phyloP scores from a whole-genome alignment of 2,329 filamentous ascomycete species.

The Penicillium sp. region DNA sequence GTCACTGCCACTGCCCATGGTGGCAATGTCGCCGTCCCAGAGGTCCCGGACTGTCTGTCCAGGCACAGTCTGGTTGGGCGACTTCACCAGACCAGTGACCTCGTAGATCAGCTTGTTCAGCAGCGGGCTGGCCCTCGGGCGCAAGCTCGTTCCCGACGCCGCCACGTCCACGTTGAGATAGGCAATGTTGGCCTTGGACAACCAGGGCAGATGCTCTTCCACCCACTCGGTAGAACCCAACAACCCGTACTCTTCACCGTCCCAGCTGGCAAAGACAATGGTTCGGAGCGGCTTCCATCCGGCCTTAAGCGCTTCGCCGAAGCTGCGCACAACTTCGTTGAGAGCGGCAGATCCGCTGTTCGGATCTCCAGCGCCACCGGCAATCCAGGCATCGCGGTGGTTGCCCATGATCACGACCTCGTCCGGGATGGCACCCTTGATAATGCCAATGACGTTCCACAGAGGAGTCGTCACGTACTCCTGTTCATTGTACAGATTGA shows the following conservation, averaged over 20 bases:
- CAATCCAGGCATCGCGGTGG: constrained; percentile 82
- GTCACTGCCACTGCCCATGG: constrained; percentile 65
- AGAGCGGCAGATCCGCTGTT: constrained; percentile 72
- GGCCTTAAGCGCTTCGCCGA: constrained; percentile 59
- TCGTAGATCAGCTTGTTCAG: constrained; percentile 65
- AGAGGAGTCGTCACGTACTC: constrained; percentile 71
- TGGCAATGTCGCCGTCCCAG: constrained; percentile 54
- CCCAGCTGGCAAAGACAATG: constrained; percentile 82
- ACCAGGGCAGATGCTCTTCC: constrained; percentile 77
- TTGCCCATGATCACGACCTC: constrained; percentile 88
- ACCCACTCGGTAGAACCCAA: constrained; percentile 88
- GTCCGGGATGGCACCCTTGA: constrained; percentile 76
- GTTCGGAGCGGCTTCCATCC: constrained; percentile 83
- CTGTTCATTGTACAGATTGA: constrained; percentile 70
- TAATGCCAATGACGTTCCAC: constrained; percentile 85
- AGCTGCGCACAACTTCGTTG: constrained; percentile 68
- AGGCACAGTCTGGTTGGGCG: constrained; percentile 64
- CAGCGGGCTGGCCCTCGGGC: constrained; percentile 61
- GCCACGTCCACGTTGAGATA: constrained; percentile 82
- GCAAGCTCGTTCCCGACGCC: constrained; percentile 56
- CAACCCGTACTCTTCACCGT: constrained; percentile 76
- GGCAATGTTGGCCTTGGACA: constrained; percentile 62
- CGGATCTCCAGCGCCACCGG: constrained; percentile 72
- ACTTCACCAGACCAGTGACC: constrained; percentile 54
- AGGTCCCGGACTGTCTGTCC: constrained; percentile 62